A percentile compares a stretch with the other conserved stretches of the same genome.
Conservation (phyloP, 2,329 filamentous ascomycete genomes). For the Cytospora schulzeri region DNA sequence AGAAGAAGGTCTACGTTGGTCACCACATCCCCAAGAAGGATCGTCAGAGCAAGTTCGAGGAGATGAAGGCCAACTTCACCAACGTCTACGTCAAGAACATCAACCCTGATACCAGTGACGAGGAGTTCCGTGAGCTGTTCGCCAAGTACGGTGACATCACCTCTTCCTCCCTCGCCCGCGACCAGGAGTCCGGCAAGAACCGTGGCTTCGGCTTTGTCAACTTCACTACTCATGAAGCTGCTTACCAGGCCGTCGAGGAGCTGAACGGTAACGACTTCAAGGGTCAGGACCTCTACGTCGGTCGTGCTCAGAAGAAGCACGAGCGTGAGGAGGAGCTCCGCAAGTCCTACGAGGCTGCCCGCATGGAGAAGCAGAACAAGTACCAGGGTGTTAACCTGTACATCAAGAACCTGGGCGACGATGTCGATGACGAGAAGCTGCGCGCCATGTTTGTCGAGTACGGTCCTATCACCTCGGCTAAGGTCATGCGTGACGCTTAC, state of each 20-base stretch:
- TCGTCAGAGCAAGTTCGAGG: conserved; percentile 99
- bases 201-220: conserved; percentile 96
- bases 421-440: conserved; percentile 96
- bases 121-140: conserved; percentile 92
- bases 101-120: conserved; percentile 78
- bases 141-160: conserved; percentile 93
- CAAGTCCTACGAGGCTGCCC: conserved; percentile 97
- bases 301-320: conserved; percentile 99
- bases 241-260: conserved; percentile 82
- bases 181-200: conserved; percentile 82
- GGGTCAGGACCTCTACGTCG: conserved; percentile 95
- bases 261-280: conserved; percentile 92
- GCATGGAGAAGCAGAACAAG: conserved; percentile 97
- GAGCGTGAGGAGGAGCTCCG: conserved; percentile 99
- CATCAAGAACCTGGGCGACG: conserved; percentile 98
- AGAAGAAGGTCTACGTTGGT: conserved; percentile 99
- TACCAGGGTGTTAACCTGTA: conserved; percentile 99
- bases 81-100: conserved; percentile 99
- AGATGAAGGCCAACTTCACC: conserved; percentile 99
- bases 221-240: conserved; percentile 88
- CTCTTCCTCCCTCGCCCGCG: conserved; percentile 89
- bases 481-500: conserved; percentile 92
- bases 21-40: conserved; percentile 99
- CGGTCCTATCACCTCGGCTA: conserved; percentile 95
- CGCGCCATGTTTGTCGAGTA: conserved; percentile 90